Base-by-base conservation (phyloP, 805 yeast species). In the Ogataea dorogensis region DNA sequence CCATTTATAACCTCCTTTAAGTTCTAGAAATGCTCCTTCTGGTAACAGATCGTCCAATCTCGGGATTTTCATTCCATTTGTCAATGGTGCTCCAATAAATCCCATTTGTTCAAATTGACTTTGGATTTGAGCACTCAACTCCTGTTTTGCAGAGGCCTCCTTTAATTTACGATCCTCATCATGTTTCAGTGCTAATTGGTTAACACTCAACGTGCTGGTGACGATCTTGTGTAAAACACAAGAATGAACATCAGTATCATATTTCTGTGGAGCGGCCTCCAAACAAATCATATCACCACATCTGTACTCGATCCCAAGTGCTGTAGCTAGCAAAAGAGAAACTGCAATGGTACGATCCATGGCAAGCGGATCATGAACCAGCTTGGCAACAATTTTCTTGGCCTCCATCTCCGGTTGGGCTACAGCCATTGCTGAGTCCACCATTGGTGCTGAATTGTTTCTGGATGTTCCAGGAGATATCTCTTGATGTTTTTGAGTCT, bases 21-120 rank as follows among this genome's bases (percentile, higher is more conserved):
- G 65, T 36, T 68, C 74, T 17, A 84, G 33, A 5, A 74, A 34
- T 0, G 83, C 89, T 10, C 94, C 93, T 26, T 63, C 44, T 0
- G 85, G 81, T 13, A 82, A 54, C 5, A 56, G 14, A 1, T 61
- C 43, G 0, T 54, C 54, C 1, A 75, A 67, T 2, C 75, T 56
- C 1, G 89, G 87, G 1, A 84, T 45, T 42, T 72, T 74, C 34
- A 69, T 52, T 17, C 62, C 64, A 40, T 73, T 72, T 0, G 88
- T 73, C 25, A 79, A 48, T 2, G 75, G 68, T 17, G 43, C 31
- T 0, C 49, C 50, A 3, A 51, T 15, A 3, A 37, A 20, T 2
- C 29, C 25, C 13, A 45, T 50, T 15, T 13, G 35, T 14, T 12
- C 38, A 18, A 31, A 42, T 9, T 20, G 43, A 37, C 31, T 42